Percentiles rank a stretch among this genome's conserved stretches.
phyloP scores from a whole-genome alignment of 2,329 filamentous ascomycete species.

The Exophiala phaeomuriformis region DNA sequence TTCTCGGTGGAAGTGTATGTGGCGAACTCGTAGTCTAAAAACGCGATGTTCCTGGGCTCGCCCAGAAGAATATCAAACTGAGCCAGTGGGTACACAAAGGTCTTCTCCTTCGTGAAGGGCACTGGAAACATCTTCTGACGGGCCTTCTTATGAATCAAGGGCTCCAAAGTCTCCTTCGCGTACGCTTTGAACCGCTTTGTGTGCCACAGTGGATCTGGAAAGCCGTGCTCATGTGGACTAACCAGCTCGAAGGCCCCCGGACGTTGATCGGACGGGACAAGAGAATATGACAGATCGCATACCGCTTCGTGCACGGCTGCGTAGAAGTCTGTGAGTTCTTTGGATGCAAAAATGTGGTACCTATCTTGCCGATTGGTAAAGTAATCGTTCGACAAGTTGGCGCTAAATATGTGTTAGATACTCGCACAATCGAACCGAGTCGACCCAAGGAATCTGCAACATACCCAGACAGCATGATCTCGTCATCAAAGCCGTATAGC shows the following conservation, averaged over 20 bases:
- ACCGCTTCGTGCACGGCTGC: constrained; percentile 67
- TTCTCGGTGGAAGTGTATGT: constrained; percentile 77
- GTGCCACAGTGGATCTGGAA: constrained; percentile 27
- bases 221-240: constrained; percentile 23
- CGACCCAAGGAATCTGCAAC: constrained; percentile 18
- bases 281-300: constrained; percentile 70
- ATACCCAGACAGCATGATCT: constrained; percentile 86
- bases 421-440: constrained; percentile 5
- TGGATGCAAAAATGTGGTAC: constrained; percentile 83
- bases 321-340: constrained; percentile 75
- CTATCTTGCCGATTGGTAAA: constrained; percentile 93
- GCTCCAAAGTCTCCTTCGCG: constrained; percentile 59
- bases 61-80: constrained; percentile 77
- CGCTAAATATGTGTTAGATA: constrained; percentile 40
- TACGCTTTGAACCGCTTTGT: constrained; percentile 53
- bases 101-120: constrained; percentile 45
- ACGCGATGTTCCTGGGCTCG: constrained; percentile 17
- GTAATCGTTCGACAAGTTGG: constrained; percentile 87
- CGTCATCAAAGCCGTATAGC: constrained; percentile 89
- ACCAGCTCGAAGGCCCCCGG: constrained; percentile 51
- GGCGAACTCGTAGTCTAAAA: constrained; percentile 25
- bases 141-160: constrained; percentile 51
- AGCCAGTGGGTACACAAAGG: constrained; percentile 74
- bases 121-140: constrained; percentile 27
- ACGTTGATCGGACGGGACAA: constrained; percentile 52